Percentiles rank a stretch among this genome's conserved stretches.
These are phyloP conservation scores for Syncephalastrum contaminatum DNA, from an alignment of 371 early-diverging fungal species.

Conservation along the genomic window DNA sequence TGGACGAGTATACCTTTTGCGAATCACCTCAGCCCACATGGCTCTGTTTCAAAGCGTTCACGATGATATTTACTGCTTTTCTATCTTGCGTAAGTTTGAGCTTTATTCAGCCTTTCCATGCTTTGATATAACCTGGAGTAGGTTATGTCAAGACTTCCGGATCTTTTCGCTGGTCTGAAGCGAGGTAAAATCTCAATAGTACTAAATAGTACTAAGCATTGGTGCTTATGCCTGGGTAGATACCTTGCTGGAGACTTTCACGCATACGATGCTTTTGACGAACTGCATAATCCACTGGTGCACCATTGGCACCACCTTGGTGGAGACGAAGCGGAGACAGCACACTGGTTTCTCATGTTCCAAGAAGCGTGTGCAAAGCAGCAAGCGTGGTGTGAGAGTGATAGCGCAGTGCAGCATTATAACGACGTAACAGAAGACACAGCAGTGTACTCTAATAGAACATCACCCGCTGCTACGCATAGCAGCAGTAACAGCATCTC, in stretches of 20 bases:
- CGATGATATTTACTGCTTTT: conserved; percentile 45
- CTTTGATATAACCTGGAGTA: not conserved
- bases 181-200: conserved; percentile 17
- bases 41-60: conserved; percentile 10
- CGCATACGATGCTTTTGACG: conserved; percentile 39
- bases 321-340: conserved; percentile 16
- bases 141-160: conserved; percentile 15
- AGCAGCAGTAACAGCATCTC: too few relatives aligned
- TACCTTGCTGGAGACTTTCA: conserved; percentile 41
- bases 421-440: too few relatives aligned
- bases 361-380: conserved; percentile 40
- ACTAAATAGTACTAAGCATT: too few relatives aligned
- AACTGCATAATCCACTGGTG: conserved; percentile 37
- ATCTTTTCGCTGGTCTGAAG: conserved; percentile 42
- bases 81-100: conserved; percentile 28
- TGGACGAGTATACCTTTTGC: conserved; percentile 1
- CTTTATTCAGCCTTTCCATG: not conserved
- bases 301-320: conserved; percentile 30
- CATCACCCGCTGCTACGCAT: too few relatives aligned
- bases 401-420: too few relatives aligned
- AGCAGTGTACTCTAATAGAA: too few relatives aligned
- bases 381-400: conserved; percentile 19
- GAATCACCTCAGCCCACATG: conserved; percentile 2
- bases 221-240: conserved; percentile 6
- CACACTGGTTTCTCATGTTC: conserved; percentile 38